Conservation (phyloP, 2,329 filamentous ascomycete species). For the Penicillium sp. region DNA sequence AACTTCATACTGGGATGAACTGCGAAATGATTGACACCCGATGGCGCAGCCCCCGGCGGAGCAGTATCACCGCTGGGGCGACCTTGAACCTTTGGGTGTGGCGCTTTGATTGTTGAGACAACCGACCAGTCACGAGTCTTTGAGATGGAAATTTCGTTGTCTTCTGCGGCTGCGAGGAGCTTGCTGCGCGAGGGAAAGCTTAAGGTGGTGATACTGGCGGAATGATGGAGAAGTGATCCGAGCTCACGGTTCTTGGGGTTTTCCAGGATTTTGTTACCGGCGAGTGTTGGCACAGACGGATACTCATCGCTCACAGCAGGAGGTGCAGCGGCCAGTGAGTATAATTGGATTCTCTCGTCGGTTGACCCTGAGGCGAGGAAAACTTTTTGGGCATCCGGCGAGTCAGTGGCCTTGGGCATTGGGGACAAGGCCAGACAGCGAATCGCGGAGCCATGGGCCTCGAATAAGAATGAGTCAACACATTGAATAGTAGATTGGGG, state of each 20-base stretch:
- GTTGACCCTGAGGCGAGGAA: conserved; percentile 86
- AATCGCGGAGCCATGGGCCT: conserved; percentile 84
- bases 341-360: conserved; percentile 92
- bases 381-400: conserved; percentile 66
- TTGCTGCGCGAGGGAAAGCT: conserved; percentile 81
- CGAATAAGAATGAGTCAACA: conserved; percentile 90
- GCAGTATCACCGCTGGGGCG: conserved; percentile 87
- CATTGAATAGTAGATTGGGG: conserved; percentile 54
- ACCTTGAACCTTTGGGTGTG: conserved; percentile 71
- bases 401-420: conserved; percentile 49
- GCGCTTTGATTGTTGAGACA: conserved; percentile 81
- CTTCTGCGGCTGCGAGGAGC: conserved; percentile 79
- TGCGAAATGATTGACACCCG: conserved; percentile 91
- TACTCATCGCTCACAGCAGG: conserved; percentile 52
- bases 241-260: conserved; percentile 84
- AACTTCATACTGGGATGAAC: conserved; percentile 95
- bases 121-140: conserved; percentile 84
- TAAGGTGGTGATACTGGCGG: conserved; percentile 71
- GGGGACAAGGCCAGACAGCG: conserved; percentile 82
- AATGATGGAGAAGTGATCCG: conserved; percentile 80
- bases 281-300: conserved; percentile 59
- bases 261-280: conserved; percentile 69
- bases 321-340: conserved; percentile 71
- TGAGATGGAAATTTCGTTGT: conserved; percentile 84
- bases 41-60: conserved; percentile 68